phyloP scores from a whole-genome alignment of 2,329 filamentous ascomycete species.

The Grosmannia clavigera region DNA sequence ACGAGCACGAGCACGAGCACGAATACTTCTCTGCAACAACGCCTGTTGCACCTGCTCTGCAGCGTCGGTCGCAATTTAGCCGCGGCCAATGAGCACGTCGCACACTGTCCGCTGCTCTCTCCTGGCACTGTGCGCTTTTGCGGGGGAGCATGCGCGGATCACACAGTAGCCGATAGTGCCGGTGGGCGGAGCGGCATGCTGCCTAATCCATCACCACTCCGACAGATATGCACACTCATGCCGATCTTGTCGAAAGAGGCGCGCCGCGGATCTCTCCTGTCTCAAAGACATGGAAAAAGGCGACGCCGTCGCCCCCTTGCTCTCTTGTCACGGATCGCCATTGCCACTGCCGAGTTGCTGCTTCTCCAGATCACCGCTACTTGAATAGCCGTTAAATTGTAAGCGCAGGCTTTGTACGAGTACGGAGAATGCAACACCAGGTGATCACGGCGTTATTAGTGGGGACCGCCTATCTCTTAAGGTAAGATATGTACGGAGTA shows the following conservation, averaged over 20 bases:
- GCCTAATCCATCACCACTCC: not conserved
- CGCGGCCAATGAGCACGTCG: not conserved
- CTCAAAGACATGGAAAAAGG: not conserved
- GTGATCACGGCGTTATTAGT: no score
- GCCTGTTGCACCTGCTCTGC: not conserved
- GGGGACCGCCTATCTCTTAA: no score
- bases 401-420: no score
- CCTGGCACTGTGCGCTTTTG: not conserved
- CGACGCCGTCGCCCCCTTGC: not conserved
- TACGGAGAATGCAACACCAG: no score
- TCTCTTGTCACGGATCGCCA: not conserved
- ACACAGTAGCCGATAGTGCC: not conserved
- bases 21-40: not conserved
- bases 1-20: no score
- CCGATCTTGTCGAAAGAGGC: not conserved
- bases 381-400: no score
- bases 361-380: no score
- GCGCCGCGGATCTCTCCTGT: not conserved
- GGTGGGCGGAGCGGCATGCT: not conserved
- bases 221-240: not conserved
- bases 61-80: conserved; percentile 1
- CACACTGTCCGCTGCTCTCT: not conserved
- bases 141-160: not conserved
- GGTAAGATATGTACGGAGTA: no score
- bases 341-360: not conserved